Conservation (phyloP, 202 grass and related monocot genomes). For the Saccharum hybrid region DNA sequence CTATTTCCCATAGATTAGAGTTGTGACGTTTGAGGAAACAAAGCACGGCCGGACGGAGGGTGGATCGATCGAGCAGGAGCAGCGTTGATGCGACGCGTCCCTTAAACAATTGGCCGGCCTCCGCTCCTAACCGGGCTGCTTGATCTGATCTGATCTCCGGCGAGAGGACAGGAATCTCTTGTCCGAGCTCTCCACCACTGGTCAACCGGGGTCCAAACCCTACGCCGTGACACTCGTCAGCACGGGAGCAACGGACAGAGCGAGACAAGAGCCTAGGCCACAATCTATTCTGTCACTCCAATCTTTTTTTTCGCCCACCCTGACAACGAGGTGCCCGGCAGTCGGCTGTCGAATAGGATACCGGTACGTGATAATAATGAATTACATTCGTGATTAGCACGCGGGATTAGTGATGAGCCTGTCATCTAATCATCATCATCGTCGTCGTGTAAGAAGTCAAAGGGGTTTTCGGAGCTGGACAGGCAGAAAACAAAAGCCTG, state of each 20-base stretch:
- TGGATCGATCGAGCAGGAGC: not conserved
- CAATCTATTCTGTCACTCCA: not conserved
- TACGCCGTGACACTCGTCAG: constrained; percentile 34
- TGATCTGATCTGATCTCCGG: not conserved
- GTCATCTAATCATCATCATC: constrained; percentile 23
- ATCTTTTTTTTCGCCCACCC: not conserved
- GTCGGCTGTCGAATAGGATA: not conserved
- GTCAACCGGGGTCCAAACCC: constrained; percentile 40
- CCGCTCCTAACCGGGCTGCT: not conserved
- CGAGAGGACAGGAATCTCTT: constrained; percentile 8
- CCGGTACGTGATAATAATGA: not conserved
- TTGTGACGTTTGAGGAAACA: constrained; percentile 33
- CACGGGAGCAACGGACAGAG: not conserved
- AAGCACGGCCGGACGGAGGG: not conserved
- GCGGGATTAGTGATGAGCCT: constrained; percentile 16
- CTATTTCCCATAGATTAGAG: not conserved
- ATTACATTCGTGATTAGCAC: not conserved
- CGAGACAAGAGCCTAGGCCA: constrained; percentile 38
- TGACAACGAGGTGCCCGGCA: not conserved
- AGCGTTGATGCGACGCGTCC: not conserved
- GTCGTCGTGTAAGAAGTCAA: constrained; percentile 29
- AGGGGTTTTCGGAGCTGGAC: not conserved
- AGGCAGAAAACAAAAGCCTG: not conserved
- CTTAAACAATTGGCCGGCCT: constrained; percentile 53
- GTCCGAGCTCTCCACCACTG: constrained; percentile 4